phyloP scores from a whole-genome alignment of 331 rosid species.

The Spiraea crenata region DNA sequence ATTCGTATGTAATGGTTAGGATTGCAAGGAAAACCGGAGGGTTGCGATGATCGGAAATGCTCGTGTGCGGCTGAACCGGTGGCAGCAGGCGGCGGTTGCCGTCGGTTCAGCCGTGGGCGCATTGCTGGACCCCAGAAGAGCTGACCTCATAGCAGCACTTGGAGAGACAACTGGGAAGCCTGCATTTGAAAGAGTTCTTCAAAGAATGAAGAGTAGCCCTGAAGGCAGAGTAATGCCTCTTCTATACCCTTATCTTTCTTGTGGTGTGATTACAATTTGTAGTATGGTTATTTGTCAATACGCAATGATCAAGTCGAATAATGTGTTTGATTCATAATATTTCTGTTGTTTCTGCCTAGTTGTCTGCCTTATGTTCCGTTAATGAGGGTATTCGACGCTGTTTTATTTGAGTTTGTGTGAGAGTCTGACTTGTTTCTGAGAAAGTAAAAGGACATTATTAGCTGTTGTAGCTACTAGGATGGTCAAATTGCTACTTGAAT shows the following conservation, averaged over 20 bases:
- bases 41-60: constrained; percentile 51
- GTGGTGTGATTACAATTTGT: background rate
- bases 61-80: constrained; percentile 55
- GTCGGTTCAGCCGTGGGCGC: constrained; percentile 89
- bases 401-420: background rate
- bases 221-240: constrained; percentile 58
- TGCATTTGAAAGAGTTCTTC: constrained; percentile 79
- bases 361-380: background rate
- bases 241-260: background rate
- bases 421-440: background rate
- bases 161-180: constrained; percentile 95
- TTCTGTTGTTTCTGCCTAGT: background rate
- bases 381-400: background rate
- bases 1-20: constrained; percentile 6
- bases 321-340: background rate
- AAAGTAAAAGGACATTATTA: background rate
- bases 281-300: background rate
- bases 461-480: background rate
- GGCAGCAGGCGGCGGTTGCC: constrained; percentile 93
- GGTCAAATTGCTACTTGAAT: background rate
- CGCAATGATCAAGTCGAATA: background rate
- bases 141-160: constrained; percentile 88
- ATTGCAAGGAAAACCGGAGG: constrained; percentile 3
- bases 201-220: constrained; percentile 66
- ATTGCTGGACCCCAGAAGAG: constrained; percentile 85